phyloP scores from a whole-genome alignment of 768 basidiomycete genomes.

The Vishniacozyma victoriae region DNA sequence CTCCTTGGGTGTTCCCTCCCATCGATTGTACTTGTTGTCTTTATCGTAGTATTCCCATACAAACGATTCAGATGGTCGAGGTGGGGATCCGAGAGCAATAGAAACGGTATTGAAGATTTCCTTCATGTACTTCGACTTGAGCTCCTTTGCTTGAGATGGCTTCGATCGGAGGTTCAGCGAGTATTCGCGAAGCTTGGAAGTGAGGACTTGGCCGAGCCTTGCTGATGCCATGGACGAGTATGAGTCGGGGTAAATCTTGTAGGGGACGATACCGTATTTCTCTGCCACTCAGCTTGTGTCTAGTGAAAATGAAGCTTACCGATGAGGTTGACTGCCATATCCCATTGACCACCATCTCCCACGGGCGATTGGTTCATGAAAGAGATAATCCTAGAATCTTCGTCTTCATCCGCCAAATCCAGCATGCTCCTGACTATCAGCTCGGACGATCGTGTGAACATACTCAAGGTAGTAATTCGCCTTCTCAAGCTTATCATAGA shows the following conservation, averaged over 20 bases:
- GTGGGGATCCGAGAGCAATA: slow-evolving; percentile 80
- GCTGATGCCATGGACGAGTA: slow-evolving; percentile 68
- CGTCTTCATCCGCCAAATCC: slow-evolving; percentile 67
- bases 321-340: slow-evolving; percentile 72
- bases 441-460: slow-evolving; percentile 5
- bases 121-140: slow-evolving; percentile 78
- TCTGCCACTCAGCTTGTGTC: slow-evolving; percentile 35
- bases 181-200: slow-evolving; percentile 86
- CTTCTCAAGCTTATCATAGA: slow-evolving; percentile 94
- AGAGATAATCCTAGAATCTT: slow-evolving; percentile 75
- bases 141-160: slow-evolving; percentile 56
- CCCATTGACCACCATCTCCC: slow-evolving; percentile 91
- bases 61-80: slow-evolving; percentile 61
- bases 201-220: slow-evolving; percentile 71
- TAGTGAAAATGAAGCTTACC: slow-evolving; percentile 45
- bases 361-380: slow-evolving; percentile 72
- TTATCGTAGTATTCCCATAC: slow-evolving; percentile 84
- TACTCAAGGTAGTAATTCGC: slow-evolving; percentile 82
- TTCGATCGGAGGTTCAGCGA: slow-evolving; percentile 66
- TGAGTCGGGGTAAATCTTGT: slow-evolving; percentile 71
- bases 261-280: slow-evolving; percentile 83
- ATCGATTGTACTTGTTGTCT: slow-evolving; percentile 65
- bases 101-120: slow-evolving; percentile 79
- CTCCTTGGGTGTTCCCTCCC: slow-evolving; percentile 75
- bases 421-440: slow-evolving; percentile 56